Conservation (phyloP, 805 yeast genomes). For the Lipomyces japonicus region DNA sequence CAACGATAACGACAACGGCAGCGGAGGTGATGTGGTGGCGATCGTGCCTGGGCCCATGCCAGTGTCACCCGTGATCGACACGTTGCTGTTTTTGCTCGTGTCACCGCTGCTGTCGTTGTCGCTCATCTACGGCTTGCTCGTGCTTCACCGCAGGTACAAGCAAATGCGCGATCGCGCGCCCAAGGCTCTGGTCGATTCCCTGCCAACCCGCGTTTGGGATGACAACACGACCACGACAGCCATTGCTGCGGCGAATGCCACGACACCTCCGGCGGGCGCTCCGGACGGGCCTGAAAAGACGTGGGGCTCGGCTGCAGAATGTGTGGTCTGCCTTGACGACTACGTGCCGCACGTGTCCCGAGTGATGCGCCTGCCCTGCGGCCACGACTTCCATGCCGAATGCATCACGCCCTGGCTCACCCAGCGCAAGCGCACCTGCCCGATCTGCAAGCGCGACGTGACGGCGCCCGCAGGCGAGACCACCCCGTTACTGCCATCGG, state of each 20-base stretch:
- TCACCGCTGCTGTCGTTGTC: conserved; percentile 42
- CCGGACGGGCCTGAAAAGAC: conserved; percentile 33
- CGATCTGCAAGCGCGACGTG: conserved; percentile 52
- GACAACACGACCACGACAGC: too few species aligned
- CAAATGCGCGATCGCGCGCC: conserved; percentile 40
- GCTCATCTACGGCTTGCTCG: conserved; percentile 38
- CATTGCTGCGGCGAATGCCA: background rate
- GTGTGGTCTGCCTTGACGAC: conserved; percentile 58
- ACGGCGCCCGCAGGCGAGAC: conserved; percentile 16
- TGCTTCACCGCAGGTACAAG: conserved; percentile 38
- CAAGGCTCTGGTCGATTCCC: conserved; percentile 36
- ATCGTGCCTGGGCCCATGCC: conserved; percentile 31
- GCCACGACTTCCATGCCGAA: conserved; percentile 56
- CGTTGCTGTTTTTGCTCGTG: conserved; percentile 39
- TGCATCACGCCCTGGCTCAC: conserved; percentile 62
- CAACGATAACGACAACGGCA: too few species aligned
- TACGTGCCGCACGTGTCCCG: conserved; percentile 47
- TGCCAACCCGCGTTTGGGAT: conserved; percentile 40
- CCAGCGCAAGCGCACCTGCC: conserved; percentile 52
- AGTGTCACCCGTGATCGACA: conserved; percentile 37
- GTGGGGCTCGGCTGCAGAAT: conserved; percentile 49
- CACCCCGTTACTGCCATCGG: background rate
- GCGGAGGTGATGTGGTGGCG: conserved; percentile 24
- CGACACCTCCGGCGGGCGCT: background rate
- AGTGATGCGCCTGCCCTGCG: conserved; percentile 55